Evolutionary conservation across 495 filamentous ascomycete genomes (phyloP).

Genomic region (Xylaria nigripes): DNA sequence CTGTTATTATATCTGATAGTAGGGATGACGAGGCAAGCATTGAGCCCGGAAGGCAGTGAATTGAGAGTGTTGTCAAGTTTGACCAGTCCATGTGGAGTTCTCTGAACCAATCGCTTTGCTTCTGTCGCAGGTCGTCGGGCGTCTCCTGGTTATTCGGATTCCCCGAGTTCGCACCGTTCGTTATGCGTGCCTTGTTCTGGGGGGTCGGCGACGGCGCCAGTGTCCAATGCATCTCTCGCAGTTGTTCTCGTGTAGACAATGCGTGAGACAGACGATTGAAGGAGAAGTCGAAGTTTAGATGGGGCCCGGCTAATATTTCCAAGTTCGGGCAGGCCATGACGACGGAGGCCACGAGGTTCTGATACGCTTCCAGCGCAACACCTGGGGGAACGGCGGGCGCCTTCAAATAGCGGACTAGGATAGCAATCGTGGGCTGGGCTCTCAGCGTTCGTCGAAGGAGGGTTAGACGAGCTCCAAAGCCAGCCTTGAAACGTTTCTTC

Average conservation of each 20-base stretch:
- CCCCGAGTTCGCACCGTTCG: constrained; percentile 21
- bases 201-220: constrained; percentile 38
- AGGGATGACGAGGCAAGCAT: constrained; percentile 59
- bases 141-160: constrained; percentile 21
- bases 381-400: constrained; percentile 55
- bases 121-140: constrained; percentile 49
- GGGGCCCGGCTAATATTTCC: constrained; percentile 63
- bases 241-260: constrained; percentile 60
- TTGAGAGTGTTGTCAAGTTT: constrained; percentile 61
- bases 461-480: constrained; percentile 59
- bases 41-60: constrained; percentile 59
- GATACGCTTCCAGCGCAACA: constrained; percentile 49
- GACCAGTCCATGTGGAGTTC: constrained; percentile 64
- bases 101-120: constrained; percentile 60
- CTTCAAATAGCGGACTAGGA: constrained; percentile 65
- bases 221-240: constrained; percentile 78
- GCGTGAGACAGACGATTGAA: constrained; percentile 72
- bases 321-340: constrained; percentile 83
- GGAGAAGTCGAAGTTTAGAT: constrained; percentile 60
- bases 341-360: constrained; percentile 67
- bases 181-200: constrained; percentile 26
- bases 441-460: constrained; percentile 70
- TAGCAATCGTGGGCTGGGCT: constrained; percentile 59
- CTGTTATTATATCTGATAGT: constrained; percentile 54
- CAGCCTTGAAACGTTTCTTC: constrained; percentile 58